These are phyloP conservation scores for Cutaneotrichosporon sp. DNA, from an alignment of 1,284 basidiomycete genomes.

Conservation along the genomic window DNA sequence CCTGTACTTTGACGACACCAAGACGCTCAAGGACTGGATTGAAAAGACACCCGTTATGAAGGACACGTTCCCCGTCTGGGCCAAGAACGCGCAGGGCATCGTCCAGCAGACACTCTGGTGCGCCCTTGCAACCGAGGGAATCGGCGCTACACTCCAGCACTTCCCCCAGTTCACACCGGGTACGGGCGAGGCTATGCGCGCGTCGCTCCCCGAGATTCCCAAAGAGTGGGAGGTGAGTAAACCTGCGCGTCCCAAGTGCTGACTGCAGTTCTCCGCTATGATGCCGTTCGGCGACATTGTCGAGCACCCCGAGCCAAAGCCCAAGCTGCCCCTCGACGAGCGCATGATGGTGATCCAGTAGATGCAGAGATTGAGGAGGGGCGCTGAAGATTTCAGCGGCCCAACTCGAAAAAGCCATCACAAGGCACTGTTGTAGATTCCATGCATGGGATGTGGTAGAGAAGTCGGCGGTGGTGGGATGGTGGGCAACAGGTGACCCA, in stretches of 20 bases:
- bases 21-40: constrained; percentile 43
- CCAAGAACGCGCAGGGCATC: constrained; percentile 38
- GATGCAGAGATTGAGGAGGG: background rate
- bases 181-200: constrained; percentile 32
- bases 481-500: too few species aligned
- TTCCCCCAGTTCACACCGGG: constrained; percentile 30
- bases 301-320: constrained; percentile 31
- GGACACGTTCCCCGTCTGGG: constrained; percentile 31
- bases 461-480: background rate
- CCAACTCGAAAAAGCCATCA: too few species aligned
- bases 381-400: too few species aligned
- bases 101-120: constrained; percentile 50
- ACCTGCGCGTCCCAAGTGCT: background rate
- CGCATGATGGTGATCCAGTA: constrained; percentile 8
- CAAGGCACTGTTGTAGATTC: background rate
- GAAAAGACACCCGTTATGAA: constrained; percentile 44
- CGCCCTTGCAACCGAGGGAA: constrained; percentile 49
- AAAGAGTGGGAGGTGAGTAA: constrained; percentile 40
- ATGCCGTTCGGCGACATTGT: constrained; percentile 50
- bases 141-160: constrained; percentile 51
- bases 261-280: constrained; percentile 34
- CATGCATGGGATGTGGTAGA: too few species aligned
- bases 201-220: constrained; percentile 41
- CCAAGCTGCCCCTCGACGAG: constrained; percentile 36
- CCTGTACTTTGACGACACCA: constrained; percentile 50